Evolutionary conservation across 305 asterid species (phyloP), one percentile per base, ranked within the genome.

Genomic region (Fraxinus angustifolia): DNA sequence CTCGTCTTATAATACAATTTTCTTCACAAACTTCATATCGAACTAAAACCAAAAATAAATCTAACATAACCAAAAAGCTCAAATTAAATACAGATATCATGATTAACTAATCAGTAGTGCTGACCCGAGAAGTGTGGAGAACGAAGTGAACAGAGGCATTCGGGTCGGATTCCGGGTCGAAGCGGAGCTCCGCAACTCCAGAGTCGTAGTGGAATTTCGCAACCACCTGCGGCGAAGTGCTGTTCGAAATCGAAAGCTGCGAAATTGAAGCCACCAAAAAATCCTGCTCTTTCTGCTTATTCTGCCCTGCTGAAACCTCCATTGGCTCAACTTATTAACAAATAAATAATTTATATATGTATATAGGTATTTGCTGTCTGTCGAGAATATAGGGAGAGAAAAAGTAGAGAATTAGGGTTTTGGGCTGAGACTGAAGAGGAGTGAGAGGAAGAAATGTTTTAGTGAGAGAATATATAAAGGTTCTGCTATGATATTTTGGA

Each of bases 261-360:
- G 93, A 90, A 87, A 90, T 89, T 65, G 93, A 90, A 21, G 91
- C 91, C 73, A 90, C 90, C 89, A 87, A 75, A 85, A 90, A 89
- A 62, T 90, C 93, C 34, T 90, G 90, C 83, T 86, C 90, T 76
- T 31, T 77, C 82, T 81, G 83, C 83, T 81, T 88, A 83, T 83
- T 84, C 68, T 82, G 83, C 86, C 87, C 90, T 67, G 73, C 19
- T 12, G 75, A 16, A 70, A 31, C 75, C 42, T 70, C 75, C 75
- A 70, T 70, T 70, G 42, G 12, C 40, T 70, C 75, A 70, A 70
- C 75, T 70, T 70, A 70, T 31, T 70, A 31, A 14, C 12, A 30
- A 68, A 70, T 31, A 70, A 28, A 31, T 30, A 28, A 30, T 12
- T 28, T 68, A 11, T 68, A 14, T 30, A 12, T 31, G 42, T 5